phyloP scores from a whole-genome alignment of 2,329 filamentous ascomycete genomes.

The Lojkania enalia region DNA sequence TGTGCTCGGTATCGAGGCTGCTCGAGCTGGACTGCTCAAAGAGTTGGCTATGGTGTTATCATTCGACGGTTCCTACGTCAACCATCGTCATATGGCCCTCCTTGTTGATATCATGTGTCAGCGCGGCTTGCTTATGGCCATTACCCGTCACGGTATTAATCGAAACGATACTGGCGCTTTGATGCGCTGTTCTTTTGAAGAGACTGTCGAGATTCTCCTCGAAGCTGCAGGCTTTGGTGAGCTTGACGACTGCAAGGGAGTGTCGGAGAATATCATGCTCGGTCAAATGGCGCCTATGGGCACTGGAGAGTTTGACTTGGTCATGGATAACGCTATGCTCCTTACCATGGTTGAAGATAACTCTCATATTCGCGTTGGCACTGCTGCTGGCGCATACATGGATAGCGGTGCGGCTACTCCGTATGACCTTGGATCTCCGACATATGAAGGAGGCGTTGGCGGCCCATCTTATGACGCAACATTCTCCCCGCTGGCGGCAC shows the following conservation, averaged over 20 bases:
- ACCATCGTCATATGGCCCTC: constrained; percentile 93
- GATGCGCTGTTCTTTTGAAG: constrained; percentile 99
- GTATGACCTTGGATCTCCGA: constrained; percentile 74
- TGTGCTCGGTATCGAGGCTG: constrained; percentile 95
- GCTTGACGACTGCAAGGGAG: constrained; percentile 94
- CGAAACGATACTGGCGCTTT: constrained; percentile 94
- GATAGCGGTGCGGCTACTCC: constrained; percentile 86
- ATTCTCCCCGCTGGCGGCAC: constrained; percentile 76
- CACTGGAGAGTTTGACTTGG: constrained; percentile 92
- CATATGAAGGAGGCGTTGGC: constrained; percentile 62
- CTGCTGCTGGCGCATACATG: constrained; percentile 71
- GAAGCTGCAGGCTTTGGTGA: constrained; percentile 94
- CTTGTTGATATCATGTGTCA: constrained; percentile 98
- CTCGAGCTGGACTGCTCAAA: constrained; percentile 80
- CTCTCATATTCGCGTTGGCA: constrained; percentile 69
- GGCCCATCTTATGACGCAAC: constrained; percentile 63
- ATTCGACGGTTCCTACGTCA: constrained; percentile 99
- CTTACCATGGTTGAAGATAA: constrained; percentile 94
- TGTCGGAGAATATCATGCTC: constrained; percentile 98
- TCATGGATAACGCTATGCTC: constrained; percentile 92
- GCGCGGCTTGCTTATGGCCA: constrained; percentile 88
- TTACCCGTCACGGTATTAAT: constrained; percentile 98
- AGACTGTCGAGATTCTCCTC: constrained; percentile 96
- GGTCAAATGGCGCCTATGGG: constrained; percentile 97
- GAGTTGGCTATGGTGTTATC: constrained; percentile 92